Conservation (phyloP, 1,139 yeast species). For the Diutina rugosa region DNA sequence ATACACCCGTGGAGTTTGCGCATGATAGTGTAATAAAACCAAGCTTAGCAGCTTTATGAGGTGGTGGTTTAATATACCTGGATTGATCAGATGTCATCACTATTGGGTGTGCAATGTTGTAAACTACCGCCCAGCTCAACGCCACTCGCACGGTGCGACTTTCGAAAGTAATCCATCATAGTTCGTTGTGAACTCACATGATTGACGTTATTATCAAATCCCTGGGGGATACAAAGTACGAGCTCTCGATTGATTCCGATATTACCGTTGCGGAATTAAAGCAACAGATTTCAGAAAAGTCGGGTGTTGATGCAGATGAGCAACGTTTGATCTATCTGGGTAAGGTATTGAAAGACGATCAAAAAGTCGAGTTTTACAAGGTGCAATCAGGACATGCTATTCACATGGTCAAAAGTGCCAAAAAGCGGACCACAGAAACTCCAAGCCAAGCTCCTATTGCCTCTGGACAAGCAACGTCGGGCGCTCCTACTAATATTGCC, state of each 20-base stretch:
- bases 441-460: constrained; percentile 11
- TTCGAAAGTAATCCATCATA: background rate
- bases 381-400: constrained; percentile 78
- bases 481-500: constrained; percentile 63
- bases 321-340: constrained; percentile 92
- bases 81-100: no score
- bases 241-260: constrained; percentile 40
- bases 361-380: constrained; percentile 63
- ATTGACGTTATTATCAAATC: constrained; percentile 26
- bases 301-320: constrained; percentile 58
- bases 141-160: background rate
- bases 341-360: constrained; percentile 77
- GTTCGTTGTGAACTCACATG: background rate
- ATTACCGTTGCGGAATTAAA: constrained; percentile 61
- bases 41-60: no score
- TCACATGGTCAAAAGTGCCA: constrained; percentile 69
- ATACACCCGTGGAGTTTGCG: no score
- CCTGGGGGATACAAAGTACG: constrained; percentile 72
- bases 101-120: no score
- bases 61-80: no score
- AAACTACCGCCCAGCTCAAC: background rate
- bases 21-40: no score
- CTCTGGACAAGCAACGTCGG: constrained; percentile 5
- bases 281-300: constrained; percentile 40
- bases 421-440: constrained; percentile 10